These are phyloP conservation scores for Lentinus brumalis DNA, from an alignment of 768 basidiomycete species.

Conservation along the genomic window DNA sequence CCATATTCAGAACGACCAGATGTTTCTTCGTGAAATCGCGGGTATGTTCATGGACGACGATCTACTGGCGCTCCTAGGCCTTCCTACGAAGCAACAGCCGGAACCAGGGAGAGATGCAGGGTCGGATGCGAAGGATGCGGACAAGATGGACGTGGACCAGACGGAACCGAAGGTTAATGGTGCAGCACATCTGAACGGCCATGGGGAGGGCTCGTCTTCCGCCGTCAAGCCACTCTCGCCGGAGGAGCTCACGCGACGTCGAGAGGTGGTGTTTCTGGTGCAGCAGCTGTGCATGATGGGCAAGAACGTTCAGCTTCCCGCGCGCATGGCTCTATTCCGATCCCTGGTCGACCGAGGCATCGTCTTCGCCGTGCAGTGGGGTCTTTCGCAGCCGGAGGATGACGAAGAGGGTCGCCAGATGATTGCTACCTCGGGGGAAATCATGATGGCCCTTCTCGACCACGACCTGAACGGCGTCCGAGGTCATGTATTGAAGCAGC, in stretches of 20 bases:
- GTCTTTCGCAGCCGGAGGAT: constrained; percentile 68
- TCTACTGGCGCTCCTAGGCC: constrained; percentile 35
- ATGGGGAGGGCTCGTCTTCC: not conserved
- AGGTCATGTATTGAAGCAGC: constrained; percentile 81
- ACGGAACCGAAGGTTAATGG: constrained; percentile 43
- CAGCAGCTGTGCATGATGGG: constrained; percentile 95
- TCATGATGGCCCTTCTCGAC: constrained; percentile 83
- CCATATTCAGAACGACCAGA: constrained; percentile 77
- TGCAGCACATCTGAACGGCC: constrained; percentile 53
- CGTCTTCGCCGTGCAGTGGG: constrained; percentile 92
- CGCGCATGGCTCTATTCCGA: constrained; percentile 84
- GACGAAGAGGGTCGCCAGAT: constrained; percentile 53
- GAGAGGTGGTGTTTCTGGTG: constrained; percentile 83
- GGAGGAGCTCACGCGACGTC: constrained; percentile 56
- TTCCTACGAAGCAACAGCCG: constrained; percentile 8
- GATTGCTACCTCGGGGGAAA: constrained; percentile 83
- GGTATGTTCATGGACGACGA: constrained; percentile 74
- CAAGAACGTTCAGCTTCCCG: constrained; percentile 91
- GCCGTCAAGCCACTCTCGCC: constrained; percentile 3
- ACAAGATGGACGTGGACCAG: constrained; percentile 33
- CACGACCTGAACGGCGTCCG: constrained; percentile 90
- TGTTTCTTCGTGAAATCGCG: constrained; percentile 79
- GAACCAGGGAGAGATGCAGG: constrained; percentile 29
- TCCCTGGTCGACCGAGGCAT: constrained; percentile 86
- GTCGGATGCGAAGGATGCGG: constrained; percentile 24